Percentiles rank a stretch among this genome's conserved stretches.
Conservation (phyloP, 2,329 filamentous ascomycete genomes). For the Biscogniauxia marginata region DNA sequence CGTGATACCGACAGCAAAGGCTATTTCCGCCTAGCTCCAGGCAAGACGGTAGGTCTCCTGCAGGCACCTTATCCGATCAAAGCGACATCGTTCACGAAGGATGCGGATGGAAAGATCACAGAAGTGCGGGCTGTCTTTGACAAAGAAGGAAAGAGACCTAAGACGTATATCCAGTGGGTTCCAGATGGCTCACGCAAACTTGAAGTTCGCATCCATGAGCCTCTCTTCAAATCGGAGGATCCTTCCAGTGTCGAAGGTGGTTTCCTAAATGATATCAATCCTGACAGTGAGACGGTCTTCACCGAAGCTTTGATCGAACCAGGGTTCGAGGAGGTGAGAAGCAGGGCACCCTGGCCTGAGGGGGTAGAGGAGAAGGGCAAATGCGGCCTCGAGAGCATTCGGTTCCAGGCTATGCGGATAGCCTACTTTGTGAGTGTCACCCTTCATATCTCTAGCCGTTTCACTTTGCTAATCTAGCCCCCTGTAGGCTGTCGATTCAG, state of each 20-base stretch:
- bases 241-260: conserved; percentile 75
- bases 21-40: conserved; percentile 76
- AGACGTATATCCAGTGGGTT: conserved; percentile 92
- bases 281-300: conserved; percentile 79
- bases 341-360: conserved; percentile 77
- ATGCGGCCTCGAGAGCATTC: conserved; percentile 68
- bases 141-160: conserved; percentile 69
- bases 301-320: conserved; percentile 75
- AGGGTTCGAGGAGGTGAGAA: conserved; percentile 75
- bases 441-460: background rate
- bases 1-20: conserved; percentile 68
- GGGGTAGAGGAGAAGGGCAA: conserved; percentile 67
- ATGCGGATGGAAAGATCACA: conserved; percentile 59
- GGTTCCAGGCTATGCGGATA: conserved; percentile 89
- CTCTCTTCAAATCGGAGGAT: conserved; percentile 83
- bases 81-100: conserved; percentile 66
- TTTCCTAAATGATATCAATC: conserved; percentile 82
- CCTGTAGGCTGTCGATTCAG: conserved; percentile 66
- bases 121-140: conserved; percentile 67
- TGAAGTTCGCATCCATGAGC: conserved; percentile 76
- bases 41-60: conserved; percentile 71
- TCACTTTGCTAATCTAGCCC: conserved; percentile 13
- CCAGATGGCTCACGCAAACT: conserved; percentile 65
- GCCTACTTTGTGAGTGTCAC: conserved; percentile 68
- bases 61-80: conserved; percentile 69